Percentiles rank a stretch among this genome's conserved stretches.
phyloP scores from a whole-genome alignment of 2,329 filamentous ascomycete species.

The Fusarium fracticaudum region DNA sequence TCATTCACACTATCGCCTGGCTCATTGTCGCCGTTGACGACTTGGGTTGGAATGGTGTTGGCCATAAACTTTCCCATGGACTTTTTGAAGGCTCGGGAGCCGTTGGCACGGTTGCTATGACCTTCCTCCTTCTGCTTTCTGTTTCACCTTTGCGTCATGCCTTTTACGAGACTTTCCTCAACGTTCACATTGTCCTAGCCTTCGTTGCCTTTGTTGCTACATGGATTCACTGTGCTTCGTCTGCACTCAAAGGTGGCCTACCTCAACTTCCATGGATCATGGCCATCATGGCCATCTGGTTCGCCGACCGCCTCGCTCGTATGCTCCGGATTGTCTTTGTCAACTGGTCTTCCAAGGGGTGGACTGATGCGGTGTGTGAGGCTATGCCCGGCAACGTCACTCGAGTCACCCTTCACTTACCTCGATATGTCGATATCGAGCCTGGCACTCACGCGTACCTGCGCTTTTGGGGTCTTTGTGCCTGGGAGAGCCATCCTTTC shows the following conservation, averaged over 20 bases:
- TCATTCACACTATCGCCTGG: slow-evolving; percentile 80
- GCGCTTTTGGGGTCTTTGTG: slow-evolving; percentile 71
- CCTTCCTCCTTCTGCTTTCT: slow-evolving; percentile 74
- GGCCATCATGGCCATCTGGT: slow-evolving; percentile 80
- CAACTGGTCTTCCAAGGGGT: slow-evolving; percentile 69
- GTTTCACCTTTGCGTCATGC: slow-evolving; percentile 87
- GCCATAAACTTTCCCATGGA: slow-evolving; percentile 62
- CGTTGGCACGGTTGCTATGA: slow-evolving; percentile 68
- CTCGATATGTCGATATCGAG: slow-evolving; percentile 71
- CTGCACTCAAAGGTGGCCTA: slow-evolving; percentile 71
- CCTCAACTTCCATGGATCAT: slow-evolving; percentile 80
- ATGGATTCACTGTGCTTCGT: slow-evolving; percentile 79
- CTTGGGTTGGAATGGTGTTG: slow-evolving; percentile 69
- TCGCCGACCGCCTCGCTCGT: slow-evolving; percentile 72
- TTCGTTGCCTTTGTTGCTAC: slow-evolving; percentile 74
- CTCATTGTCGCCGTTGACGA: slow-evolving; percentile 74
- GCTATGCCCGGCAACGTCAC: slow-evolving; percentile 75
- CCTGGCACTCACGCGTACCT: slow-evolving; percentile 81
- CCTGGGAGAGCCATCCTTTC: slow-evolving; percentile 82
- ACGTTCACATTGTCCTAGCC: slow-evolving; percentile 82
- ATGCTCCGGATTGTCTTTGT: slow-evolving; percentile 70
- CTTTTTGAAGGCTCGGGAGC: slow-evolving; percentile 74
- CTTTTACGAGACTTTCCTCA: slow-evolving; percentile 97
- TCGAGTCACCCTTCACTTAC: slow-evolving; percentile 75
- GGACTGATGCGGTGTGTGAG: slow-evolving; percentile 73